Base-by-base conservation (phyloP, 2,329 filamentous ascomycete genomes). In the Fonsecaea monophora region DNA sequence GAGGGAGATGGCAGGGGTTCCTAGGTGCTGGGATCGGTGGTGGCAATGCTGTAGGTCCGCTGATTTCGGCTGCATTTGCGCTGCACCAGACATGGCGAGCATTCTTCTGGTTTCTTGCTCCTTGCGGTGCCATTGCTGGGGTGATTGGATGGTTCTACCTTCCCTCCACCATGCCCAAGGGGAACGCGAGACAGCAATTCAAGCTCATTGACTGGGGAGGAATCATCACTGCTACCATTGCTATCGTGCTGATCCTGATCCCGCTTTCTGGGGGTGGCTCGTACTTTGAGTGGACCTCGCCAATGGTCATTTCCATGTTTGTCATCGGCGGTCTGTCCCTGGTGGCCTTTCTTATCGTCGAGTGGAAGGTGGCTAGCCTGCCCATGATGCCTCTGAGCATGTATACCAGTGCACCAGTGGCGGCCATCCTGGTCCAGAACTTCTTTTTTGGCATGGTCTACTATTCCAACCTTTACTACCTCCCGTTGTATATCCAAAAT, bases 231-330 rank as follows among this genome's bases (percentile, higher is more conserved):
- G 85, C 83, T 3, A 85, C 85, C 0, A 77, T 83, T 6, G 86
- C 83, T 0, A 83, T 89, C 34, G 83, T 90, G 9, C 80, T 89
- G 12, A 71, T 90, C 1, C 79, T 90, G 18, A 87, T 90, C 53
- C 88, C 88, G 0, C 83, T 90, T 12, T 89, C 87, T 2, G 86
- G 86, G 15, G 86, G 85, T 64, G 86, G 84, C 1, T 81, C 82
- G 0, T 86, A 86, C 66, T 88, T 87, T 68, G 74, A 79, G 3
- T 87, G 85, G 85, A 72, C 79, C 34, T 86, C 83, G 9, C 79
- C 86, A 0, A 82, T 87, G 81, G 83, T 87, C 1, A 86, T 89
- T 25, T 81, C 81, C 42, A 87, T 89, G 85, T 77, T 90, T 12
- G 76, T 77, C 0, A 76, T 87, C 12, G 85, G 85, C 15, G 75